phyloP scores from a whole-genome alignment of 2,329 filamentous ascomycete species.

The Nemania sp. region DNA sequence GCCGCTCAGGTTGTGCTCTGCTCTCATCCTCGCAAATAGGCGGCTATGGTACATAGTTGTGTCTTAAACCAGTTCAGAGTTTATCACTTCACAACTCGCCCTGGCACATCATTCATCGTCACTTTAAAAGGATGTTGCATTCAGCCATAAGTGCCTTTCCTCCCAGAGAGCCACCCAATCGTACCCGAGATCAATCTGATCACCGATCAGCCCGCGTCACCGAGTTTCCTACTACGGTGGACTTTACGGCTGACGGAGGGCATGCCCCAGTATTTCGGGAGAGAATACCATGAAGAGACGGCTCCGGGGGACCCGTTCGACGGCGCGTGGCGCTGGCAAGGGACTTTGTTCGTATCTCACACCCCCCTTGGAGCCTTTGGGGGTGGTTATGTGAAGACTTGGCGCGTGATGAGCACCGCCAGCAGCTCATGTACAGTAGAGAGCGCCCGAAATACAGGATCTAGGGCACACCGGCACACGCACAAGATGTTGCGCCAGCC shows the following conservation, averaged over 20 bases:
- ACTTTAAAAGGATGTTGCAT: conserved; percentile 7
- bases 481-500: background rate
- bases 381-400: conserved; percentile 1
- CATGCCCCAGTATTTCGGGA: conserved; percentile 26
- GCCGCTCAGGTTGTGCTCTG: background rate
- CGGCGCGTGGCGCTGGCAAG: conserved; percentile 5
- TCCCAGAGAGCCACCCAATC: background rate
- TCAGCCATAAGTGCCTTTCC: background rate
- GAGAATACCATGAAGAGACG: conserved; percentile 16
- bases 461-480: no score
- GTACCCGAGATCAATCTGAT: conserved; percentile 10
- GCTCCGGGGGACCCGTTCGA: conserved; percentile 18
- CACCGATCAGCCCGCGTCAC: conserved; percentile 24
- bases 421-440: background rate
- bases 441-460: background rate
- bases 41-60: background rate
- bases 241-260: conserved; percentile 24
- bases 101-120: conserved; percentile 1
- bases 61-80: conserved; percentile 4
- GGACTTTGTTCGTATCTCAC: conserved; percentile 15
- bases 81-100: background rate
- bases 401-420: conserved; percentile 8
- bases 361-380: background rate
- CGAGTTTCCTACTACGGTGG: conserved; percentile 24
- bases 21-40: conserved; percentile 7